Percentiles rank a stretch among this genome's conserved stretches.
Evolutionary conservation across 306 rosid genomes (phyloP).

Genomic region (Canavalia ensiformis): DNA sequence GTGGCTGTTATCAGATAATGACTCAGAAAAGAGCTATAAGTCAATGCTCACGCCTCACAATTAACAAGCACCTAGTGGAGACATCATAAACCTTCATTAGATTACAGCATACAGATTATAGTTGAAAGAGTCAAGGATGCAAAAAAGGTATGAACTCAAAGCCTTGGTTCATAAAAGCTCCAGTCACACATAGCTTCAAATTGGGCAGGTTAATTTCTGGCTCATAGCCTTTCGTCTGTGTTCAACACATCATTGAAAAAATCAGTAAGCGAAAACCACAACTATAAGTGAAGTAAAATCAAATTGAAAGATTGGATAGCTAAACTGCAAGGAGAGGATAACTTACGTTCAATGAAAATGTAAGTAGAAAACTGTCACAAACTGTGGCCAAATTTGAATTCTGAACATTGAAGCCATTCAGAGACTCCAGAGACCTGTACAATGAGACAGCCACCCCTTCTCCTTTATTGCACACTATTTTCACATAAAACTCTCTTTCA

Average conservation of each 20-base stretch:
- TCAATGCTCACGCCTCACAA: conserved; percentile 3
- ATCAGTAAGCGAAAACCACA: neutral
- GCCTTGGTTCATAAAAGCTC: conserved; percentile 78
- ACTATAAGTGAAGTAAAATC: neutral
- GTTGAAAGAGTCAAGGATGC: conserved; percentile 25
- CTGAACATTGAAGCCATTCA: conserved; percentile 60
- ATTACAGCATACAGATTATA: conserved; percentile 1
- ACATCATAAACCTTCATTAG: conserved; percentile 11
- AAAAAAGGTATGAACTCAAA: conserved; percentile 58
- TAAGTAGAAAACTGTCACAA: conserved; percentile 58
- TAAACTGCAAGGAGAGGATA: neutral
- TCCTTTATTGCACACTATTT: conserved; percentile 66
- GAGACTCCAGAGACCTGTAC: conserved; percentile 79
- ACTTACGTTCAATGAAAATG: conserved; percentile 66
- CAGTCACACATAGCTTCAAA: conserved; percentile 78
- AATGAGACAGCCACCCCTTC: conserved; percentile 67
- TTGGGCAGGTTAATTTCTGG: conserved; percentile 63
- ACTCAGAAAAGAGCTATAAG: neutral
- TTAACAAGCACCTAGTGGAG: neutral
- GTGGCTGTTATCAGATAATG: conserved; percentile 10
- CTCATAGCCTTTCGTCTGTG: conserved; percentile 63
- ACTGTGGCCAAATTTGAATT: conserved; percentile 70
- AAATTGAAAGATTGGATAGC: neutral
- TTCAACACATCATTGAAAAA: conserved; percentile 9
- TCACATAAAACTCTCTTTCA: conserved; percentile 76